Percentiles rank a stretch among this genome's conserved stretches.
Evolutionary conservation across 1,139 yeast species (phyloP).

Genomic region (Yamadazyma kanchanaburiensis): DNA sequence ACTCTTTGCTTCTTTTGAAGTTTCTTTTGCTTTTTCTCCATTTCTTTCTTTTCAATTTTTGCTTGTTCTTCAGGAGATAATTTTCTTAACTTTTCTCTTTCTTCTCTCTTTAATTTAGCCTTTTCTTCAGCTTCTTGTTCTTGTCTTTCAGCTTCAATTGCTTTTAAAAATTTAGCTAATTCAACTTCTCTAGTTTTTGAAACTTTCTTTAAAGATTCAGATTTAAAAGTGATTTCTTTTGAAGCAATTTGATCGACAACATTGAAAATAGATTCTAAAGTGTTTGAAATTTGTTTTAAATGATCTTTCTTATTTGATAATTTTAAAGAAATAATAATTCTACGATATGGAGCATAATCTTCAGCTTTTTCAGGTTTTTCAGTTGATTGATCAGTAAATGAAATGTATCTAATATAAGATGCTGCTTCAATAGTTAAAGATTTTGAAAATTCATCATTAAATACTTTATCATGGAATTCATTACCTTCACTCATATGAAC

Average conservation of each 20-base stretch:
- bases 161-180: slow-evolving; percentile 54
- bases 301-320: slow-evolving; percentile 46
- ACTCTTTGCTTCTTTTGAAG: slow-evolving; percentile 40
- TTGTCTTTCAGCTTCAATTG: slow-evolving; percentile 56
- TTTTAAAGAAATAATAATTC: slow-evolving; percentile 49
- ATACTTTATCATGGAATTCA: slow-evolving; percentile 70
- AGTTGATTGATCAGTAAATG: slow-evolving; percentile 78
- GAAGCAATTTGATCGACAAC: slow-evolving; percentile 52
- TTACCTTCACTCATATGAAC: slow-evolving; percentile 89
- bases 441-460: slow-evolving; percentile 47
- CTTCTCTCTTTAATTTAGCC: slow-evolving; percentile 65
- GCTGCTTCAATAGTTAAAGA: slow-evolving; percentile 49
- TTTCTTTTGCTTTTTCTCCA: slow-evolving; percentile 41
- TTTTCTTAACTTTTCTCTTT: slow-evolving; percentile 52
- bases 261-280: slow-evolving; percentile 51
- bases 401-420: slow-evolving; percentile 54
- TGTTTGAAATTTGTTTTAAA: slow-evolving; percentile 41
- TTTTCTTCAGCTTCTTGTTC: slow-evolving; percentile 69
- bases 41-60: slow-evolving; percentile 66
- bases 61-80: slow-evolving; percentile 71
- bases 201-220: slow-evolving; percentile 75
- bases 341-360: slow-evolving; percentile 55
- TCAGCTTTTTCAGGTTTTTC: slow-evolving; percentile 59
- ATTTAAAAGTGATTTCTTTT: slow-evolving; percentile 45
- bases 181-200: slow-evolving; percentile 73